Percentiles rank a stretch among this genome's conserved stretches.
Evolutionary conservation across 2,329 filamentous ascomycete species (phyloP).

Genomic region (Neocucurbitaria cava): DNA sequence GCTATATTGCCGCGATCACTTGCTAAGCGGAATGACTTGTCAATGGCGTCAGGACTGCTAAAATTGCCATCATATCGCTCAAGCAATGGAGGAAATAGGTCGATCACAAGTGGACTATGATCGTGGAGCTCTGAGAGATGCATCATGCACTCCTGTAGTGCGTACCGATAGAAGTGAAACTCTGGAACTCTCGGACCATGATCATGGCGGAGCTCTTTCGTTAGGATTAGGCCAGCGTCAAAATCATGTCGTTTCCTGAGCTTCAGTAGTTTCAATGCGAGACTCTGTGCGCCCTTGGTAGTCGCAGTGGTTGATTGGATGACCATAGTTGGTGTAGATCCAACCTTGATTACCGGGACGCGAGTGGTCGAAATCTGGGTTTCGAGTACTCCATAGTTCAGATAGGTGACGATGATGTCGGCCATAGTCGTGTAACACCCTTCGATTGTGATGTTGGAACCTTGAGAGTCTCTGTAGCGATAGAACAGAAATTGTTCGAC

Average conservation of each 20-base stretch:
- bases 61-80: too few relatives aligned
- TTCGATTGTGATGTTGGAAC: not conserved
- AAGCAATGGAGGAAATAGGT: not conserved
- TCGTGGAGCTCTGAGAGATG: not conserved
- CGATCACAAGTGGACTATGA: not conserved
- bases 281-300: constrained; percentile 5
- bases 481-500: constrained; percentile 25
- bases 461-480: not conserved
- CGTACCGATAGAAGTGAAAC: not conserved
- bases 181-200: not conserved
- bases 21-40: too few relatives aligned
- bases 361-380: constrained; percentile 18
- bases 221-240: constrained; percentile 12
- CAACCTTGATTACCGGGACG: constrained; percentile 3
- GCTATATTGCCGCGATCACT: not conserved
- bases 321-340: constrained; percentile 13
- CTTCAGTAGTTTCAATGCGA: constrained; percentile 13
- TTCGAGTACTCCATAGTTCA: constrained; percentile 27
- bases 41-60: too few relatives aligned
- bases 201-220: constrained; percentile 1
- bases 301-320: constrained; percentile 8
- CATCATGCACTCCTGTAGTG: not conserved
- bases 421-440: constrained; percentile 18
- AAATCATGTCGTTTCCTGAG: constrained; percentile 7
- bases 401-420: constrained; percentile 29